Conservation (phyloP, 257 asterid genomes). For the Solanum pinnatisectum region DNA sequence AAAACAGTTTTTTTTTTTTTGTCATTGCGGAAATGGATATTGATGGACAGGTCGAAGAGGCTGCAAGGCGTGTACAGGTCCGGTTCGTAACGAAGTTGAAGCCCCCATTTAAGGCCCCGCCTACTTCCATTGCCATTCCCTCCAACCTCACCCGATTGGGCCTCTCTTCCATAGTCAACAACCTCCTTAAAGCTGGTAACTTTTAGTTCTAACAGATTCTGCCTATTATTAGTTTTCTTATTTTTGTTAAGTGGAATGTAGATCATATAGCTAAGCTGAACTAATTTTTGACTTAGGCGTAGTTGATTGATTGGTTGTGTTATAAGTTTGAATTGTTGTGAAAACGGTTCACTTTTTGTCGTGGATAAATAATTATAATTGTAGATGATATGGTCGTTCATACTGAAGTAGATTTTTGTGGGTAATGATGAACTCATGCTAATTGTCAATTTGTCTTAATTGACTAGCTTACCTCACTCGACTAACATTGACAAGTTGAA, state of each 20-base stretch:
- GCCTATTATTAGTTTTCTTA: not conserved
- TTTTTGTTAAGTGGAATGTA: not conserved
- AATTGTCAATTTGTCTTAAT: not conserved
- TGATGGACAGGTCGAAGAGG: slow-evolving; percentile 34
- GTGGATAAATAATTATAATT: not conserved
- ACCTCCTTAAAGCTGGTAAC: slow-evolving; percentile 52
- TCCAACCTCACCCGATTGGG: slow-evolving; percentile 62
- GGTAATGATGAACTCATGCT: not conserved
- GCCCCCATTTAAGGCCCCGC: slow-evolving; percentile 38
- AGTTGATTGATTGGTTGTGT: not conserved
- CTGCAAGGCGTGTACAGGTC: slow-evolving; percentile 55
- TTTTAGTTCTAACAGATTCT: not conserved
- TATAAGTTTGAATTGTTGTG: not conserved
- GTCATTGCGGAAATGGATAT: slow-evolving; percentile 27
- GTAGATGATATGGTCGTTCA: not conserved
- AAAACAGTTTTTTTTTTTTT: not conserved
- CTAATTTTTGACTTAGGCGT: not conserved
- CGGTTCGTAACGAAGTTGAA: slow-evolving; percentile 68
- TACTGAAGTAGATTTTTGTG: not conserved
- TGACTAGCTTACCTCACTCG: not conserved
- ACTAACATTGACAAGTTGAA: not conserved
- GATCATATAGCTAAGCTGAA: not conserved
- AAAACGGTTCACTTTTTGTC: not conserved
- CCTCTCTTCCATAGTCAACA: slow-evolving; percentile 60
- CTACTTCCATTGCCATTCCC: slow-evolving; percentile 62